A percentile compares a stretch with the other conserved stretches of the same genome.
Evolutionary conservation across 306 rosid species (phyloP).

Genomic region (Acacia acuminata): DNA sequence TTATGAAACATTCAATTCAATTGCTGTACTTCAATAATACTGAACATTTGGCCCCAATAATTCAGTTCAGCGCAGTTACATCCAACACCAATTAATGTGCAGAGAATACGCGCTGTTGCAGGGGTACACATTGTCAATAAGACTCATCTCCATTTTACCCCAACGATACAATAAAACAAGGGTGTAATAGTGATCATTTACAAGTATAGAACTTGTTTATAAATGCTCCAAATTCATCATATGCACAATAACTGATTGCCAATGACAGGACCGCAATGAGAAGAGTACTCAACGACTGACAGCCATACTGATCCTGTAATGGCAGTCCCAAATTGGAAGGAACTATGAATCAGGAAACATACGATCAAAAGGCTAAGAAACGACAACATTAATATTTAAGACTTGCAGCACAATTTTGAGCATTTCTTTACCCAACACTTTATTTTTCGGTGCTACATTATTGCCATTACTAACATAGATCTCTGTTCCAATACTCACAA

Average conservation of each 20-base stretch:
- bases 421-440: neutral
- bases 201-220: slow-evolving; percentile 23
- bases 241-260: slow-evolving; percentile 26
- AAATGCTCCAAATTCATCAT: slow-evolving; percentile 10
- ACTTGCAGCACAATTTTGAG: neutral
- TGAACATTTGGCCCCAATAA: neutral
- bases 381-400: neutral
- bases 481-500: slow-evolving; percentile 39
- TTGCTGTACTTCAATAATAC: neutral
- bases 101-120: neutral
- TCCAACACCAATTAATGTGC: neutral
- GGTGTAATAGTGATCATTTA: neutral
- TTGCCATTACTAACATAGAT: slow-evolving; percentile 1
- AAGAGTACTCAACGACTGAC: slow-evolving; percentile 37
- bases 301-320: slow-evolving; percentile 41
- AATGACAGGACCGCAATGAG: neutral
- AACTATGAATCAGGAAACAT: slow-evolving; percentile 5
- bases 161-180: neutral
- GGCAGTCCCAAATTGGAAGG: slow-evolving; percentile 10
- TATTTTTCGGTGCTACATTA: neutral
- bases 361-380: neutral
- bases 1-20: neutral
- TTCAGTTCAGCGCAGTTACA: neutral
- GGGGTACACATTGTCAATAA: neutral
- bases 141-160: neutral